Evolutionary conservation across 1,139 yeast species (phyloP), one percentile per base, ranked within the genome.

Genomic region (Sugiyamaella castrensis): DNA sequence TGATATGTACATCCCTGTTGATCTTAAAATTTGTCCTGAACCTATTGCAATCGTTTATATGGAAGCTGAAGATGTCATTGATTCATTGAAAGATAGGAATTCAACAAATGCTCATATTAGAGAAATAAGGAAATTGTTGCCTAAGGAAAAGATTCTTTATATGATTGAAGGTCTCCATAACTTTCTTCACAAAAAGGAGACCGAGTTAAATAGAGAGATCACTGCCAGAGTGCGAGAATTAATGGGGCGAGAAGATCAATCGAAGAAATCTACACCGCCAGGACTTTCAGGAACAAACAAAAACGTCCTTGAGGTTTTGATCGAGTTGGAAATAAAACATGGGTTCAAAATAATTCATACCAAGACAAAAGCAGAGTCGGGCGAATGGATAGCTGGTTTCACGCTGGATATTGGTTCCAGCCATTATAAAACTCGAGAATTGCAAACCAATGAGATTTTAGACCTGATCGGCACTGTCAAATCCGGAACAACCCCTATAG

Each of bases 401-500:
- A 43, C 56, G 5, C 49, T 46, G 36, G 64, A 59, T 27, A 36
- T 60, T 26, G 54, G 58, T 11, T 34, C 53, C 16, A 48, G 48
- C n/a, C 64, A 62, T 32, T 59, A 57, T 46, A 57, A 55, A 31
- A 46, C 38, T 34, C 51, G 61, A 11, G 51, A 46, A 24, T 33
- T 49, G 33, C 44, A 41, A 26, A 40, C 51, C n/a, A 11, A 50
- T 65, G 66, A 66, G 8, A 61, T 70, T 35, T 68, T 76, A n/a
- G 74, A 71, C 52, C 54, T 75, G 12, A 28, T 49, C 28, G 74
- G 76, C 1, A 61, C 59, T 2, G 73, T 74, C 6, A 70, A 64
- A 51, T 70, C 76, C 24, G 81, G 81, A 0, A 55, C 64, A 0
- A 75, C 74, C 53, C 51, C 62, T 4, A 63, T 63, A 40, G 64